A percentile compares a stretch with the other conserved stretches of the same genome.
These are phyloP conservation scores for Isatis tinctoria DNA, from an alignment of 345 rosid genomes.

Conservation along the genomic window DNA sequence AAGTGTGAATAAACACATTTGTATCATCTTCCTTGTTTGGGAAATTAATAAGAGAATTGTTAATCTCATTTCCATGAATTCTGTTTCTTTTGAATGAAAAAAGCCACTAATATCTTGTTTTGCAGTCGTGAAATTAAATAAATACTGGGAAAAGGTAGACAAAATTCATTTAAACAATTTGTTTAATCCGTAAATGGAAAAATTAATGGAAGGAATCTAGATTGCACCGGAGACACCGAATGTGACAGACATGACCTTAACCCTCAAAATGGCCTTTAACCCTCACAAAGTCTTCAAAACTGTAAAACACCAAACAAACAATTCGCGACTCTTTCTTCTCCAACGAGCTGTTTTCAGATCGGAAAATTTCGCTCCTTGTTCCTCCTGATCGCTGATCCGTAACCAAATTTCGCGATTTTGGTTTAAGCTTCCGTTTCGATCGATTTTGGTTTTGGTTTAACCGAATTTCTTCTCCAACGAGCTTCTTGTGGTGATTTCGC, in stretches of 20 bases:
- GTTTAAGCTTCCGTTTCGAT: conserved; percentile 24
- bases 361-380: neutral
- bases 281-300: conserved; percentile 14
- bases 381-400: neutral
- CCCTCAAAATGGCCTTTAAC: conserved; percentile 5
- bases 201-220: neutral
- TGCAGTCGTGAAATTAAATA: too few relatives aligned
- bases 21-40: too few relatives aligned
- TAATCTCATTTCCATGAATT: too few relatives aligned
- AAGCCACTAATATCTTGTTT: too few relatives aligned
- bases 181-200: neutral
- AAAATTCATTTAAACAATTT: neutral
- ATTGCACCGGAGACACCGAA: conserved; percentile 17
- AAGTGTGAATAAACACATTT: too few relatives aligned
- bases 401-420: neutral
- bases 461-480: too few relatives aligned
- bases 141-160: neutral
- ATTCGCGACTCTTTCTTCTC: conserved; percentile 10
- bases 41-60: too few relatives aligned
- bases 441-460: too few relatives aligned
- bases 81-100: too few relatives aligned
- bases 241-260: neutral
- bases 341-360: conserved; percentile 3
- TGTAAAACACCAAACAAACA: conserved; percentile 12
- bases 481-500: too few relatives aligned